Evolutionary conservation across 2,329 filamentous ascomycete genomes (phyloP), one percentile per base, ranked within the genome.

Genomic region (Xylaria sp.): DNA sequence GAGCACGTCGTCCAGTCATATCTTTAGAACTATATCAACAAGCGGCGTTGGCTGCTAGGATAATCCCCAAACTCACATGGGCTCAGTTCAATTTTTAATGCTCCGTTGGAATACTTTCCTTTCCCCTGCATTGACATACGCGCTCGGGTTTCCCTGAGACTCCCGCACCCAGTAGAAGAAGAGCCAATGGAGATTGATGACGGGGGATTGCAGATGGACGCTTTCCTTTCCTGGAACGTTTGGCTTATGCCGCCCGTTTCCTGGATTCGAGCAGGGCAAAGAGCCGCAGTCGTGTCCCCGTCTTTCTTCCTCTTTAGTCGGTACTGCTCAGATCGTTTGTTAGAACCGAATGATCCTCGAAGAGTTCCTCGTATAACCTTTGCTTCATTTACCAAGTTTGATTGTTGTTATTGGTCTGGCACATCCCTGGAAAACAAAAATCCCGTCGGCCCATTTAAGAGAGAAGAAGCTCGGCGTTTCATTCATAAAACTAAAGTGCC

Each of bases 61-160:
- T 63, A 58, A 61, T 41, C 20, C 64, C 65, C 56, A 64, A 60
- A 65, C n/a, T 44, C 25, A 50, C 59, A 66, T 61, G 55, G 55
- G 60, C 64, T 56, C 34, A 44, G 65, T 64, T 46, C 46, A 57
- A 39, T 60, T 25, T 37, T 48, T 20, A 66, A 63, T 63, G 59
- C 52, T 46, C 50, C 34, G 59, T 63, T 54, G 39, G 39, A 59
- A 56, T 48, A 59, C 44, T 65, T 52, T 56, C 60, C 9, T 67
- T 70, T 60, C 68, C 68, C 68, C 67, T 69, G 67, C 67, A 63
- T 69, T 54, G 55, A 57, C n/a, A 59, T 67, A 69, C 51, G 60
- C 68, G 68, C 65, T 68, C 56, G 31, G 66, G 56, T 65, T 68
- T 44, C 55, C 37, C 20, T 59, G 48, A 60, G 60, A 39, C 59